Conservation (phyloP, 208 protist genomes). For the Trypanosoma cruzi region DNA sequence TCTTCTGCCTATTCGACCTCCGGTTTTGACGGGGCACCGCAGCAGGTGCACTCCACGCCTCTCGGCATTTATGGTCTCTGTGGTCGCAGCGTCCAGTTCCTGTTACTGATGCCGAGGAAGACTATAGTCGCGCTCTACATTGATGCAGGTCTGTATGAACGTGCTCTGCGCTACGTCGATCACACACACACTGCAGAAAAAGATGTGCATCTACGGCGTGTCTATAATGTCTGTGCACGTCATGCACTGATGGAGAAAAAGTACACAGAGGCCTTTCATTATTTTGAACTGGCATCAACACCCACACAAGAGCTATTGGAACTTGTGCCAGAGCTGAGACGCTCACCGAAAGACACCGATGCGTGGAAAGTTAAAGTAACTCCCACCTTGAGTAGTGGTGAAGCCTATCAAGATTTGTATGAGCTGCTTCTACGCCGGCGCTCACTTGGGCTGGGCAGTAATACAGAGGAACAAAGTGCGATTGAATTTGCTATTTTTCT, state of each 20-base stretch:
- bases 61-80: conserved; percentile 3
- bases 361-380: not conserved
- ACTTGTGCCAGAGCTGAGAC: conserved; percentile 31
- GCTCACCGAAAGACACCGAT: not conserved
- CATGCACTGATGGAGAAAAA: conserved; percentile 22
- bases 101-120: conserved; percentile 12
- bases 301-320: conserved; percentile 19
- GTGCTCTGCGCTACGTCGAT: conserved; percentile 11
- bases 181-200: not conserved
- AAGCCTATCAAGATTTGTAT: conserved; percentile 32
- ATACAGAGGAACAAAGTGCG: conserved; percentile 7
- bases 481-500: conserved; percentile 44
- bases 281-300: conserved; percentile 28
- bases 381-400: conserved; percentile 16
- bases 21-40: conserved; percentile 7
- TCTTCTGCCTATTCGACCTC: conserved; percentile 2
- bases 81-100: conserved; percentile 4
- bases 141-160: conserved; percentile 11
- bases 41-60: not conserved
- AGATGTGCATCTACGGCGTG: not conserved
- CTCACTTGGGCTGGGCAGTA: not conserved
- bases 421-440: conserved; percentile 11
- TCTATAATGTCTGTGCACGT: conserved; percentile 29
- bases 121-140: conserved; percentile 15
- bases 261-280: conserved; percentile 33